Evolutionary conservation across 306 rosid genomes (phyloP).

Genomic region (Lithocarpus polystachyus): DNA sequence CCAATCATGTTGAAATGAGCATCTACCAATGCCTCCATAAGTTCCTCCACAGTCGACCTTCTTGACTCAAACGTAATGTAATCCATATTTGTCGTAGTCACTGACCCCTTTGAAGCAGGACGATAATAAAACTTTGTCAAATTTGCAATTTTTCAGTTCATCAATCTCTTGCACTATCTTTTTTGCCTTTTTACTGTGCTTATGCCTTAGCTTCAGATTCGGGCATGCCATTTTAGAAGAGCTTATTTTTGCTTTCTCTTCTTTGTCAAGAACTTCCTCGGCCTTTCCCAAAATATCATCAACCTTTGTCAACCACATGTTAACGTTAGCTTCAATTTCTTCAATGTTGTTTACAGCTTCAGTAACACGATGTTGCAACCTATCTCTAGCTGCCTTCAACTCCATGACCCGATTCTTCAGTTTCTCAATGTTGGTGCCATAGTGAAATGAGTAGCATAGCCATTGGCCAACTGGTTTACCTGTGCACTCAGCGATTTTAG

Average conservation of each 20-base stretch:
- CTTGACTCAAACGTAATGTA: too few species aligned
- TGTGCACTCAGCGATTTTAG: background rate
- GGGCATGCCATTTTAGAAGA: constrained; percentile 8
- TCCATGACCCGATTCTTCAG: background rate
- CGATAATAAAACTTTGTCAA: background rate
- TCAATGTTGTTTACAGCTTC: background rate
- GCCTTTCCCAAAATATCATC: background rate
- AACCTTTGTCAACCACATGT: background rate
- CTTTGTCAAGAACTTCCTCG: background rate
- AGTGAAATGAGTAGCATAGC: background rate
- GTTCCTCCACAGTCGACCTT: too few species aligned
- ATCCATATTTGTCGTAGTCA: background rate
- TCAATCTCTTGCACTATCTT: background rate
- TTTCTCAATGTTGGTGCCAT: background rate
- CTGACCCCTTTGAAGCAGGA: background rate
- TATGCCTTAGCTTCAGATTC: background rate
- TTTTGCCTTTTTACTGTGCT: constrained; percentile 11
- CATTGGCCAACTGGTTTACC: background rate
- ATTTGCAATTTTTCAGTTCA: background rate
- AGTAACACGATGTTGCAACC: background rate
- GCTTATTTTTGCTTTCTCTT: background rate
- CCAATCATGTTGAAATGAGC: too few species aligned
- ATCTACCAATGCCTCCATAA: too few species aligned
- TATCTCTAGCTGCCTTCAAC: background rate
- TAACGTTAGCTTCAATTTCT: background rate